Evolutionary conservation across 2,329 filamentous ascomycete species (phyloP).

Genomic region (Leptographium flavum): DNA sequence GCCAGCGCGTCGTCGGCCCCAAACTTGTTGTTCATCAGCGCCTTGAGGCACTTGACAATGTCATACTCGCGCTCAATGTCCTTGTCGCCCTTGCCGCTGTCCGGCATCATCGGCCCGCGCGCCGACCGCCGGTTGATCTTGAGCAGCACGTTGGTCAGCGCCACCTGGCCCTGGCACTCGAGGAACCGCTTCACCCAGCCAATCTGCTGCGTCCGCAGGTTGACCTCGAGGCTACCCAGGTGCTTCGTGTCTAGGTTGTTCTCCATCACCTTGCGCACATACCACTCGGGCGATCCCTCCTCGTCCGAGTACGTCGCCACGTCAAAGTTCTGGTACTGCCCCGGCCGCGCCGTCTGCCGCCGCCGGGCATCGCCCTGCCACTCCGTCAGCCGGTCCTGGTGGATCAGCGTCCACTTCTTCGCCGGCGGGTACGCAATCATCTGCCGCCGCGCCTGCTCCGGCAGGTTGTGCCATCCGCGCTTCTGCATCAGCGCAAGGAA

Average conservation of each 20-base stretch:
- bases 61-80: constrained; percentile 89
- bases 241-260: constrained; percentile 87
- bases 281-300: constrained; percentile 95
- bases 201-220: constrained; percentile 88
- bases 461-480: constrained; percentile 91
- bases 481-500: constrained; percentile 94
- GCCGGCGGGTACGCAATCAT: constrained; percentile 90
- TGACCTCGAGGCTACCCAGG: constrained; percentile 84
- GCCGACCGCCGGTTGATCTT: constrained; percentile 86
- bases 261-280: constrained; percentile 92
- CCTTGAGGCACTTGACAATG: constrained; percentile 94
- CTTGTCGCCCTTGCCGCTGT: constrained; percentile 49
- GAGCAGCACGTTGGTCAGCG: constrained; percentile 80
- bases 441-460: constrained; percentile 84
- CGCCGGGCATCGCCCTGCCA: constrained; percentile 91
- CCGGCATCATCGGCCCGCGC: constrained; percentile 52
- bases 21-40: constrained; percentile 98
- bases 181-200: constrained; percentile 95
- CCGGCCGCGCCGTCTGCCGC: constrained; percentile 57
- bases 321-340: constrained; percentile 54
- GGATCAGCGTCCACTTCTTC: constrained; percentile 96
- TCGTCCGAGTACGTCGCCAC: constrained; percentile 74
- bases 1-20: constrained; percentile 88
- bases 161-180: constrained; percentile 93
- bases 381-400: constrained; percentile 88